Percentiles rank a stretch among this genome's conserved stretches.
Evolutionary conservation across 2,329 filamentous ascomycete species (phyloP).

Genomic region (Aspergillus eucalypticola): DNA sequence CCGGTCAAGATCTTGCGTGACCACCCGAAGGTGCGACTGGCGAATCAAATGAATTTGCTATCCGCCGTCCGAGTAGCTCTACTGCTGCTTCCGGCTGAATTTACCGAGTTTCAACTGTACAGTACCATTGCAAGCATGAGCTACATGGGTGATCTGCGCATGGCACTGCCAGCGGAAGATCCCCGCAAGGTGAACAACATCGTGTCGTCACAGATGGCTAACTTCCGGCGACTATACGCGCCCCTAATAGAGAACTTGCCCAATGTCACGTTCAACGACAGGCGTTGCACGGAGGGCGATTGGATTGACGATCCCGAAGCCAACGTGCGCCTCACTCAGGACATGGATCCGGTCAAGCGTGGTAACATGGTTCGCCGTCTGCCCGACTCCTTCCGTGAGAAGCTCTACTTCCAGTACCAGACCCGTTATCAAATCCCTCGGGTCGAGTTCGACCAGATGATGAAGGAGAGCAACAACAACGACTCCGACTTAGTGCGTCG

Average conservation of each 20-base stretch:
- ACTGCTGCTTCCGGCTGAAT: constrained; percentile 77
- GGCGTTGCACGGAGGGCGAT: constrained; percentile 56
- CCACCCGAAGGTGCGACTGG: constrained; percentile 85
- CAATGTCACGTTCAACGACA: constrained; percentile 76
- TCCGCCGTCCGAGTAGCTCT: constrained; percentile 88
- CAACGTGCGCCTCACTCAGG: constrained; percentile 73
- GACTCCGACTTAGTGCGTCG: constrained; percentile 66
- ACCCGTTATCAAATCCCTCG: constrained; percentile 83
- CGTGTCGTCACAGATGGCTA: constrained; percentile 83
- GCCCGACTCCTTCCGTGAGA: constrained; percentile 80
- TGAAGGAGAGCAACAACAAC: constrained; percentile 71
- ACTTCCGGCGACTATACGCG: constrained; percentile 88
- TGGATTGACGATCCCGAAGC: constrained; percentile 66
- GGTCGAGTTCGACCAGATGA: constrained; percentile 80
- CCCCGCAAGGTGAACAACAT: constrained; percentile 93
- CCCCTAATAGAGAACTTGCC: constrained; percentile 87
- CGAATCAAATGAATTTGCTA: constrained; percentile 93
- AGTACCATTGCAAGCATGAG: constrained; percentile 88
- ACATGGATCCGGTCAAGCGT: constrained; percentile 87
- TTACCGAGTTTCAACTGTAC: constrained; percentile 86
- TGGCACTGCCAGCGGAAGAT: constrained; percentile 87
- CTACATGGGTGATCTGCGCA: constrained; percentile 94
- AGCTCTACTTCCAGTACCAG: constrained; percentile 93
- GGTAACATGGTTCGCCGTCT: constrained; percentile 96
- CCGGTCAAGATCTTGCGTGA: constrained; percentile 97